These are phyloP conservation scores for Talaromyces proteolyticus DNA, from an alignment of 495 filamentous ascomycete species.

Conservation along the genomic window DNA sequence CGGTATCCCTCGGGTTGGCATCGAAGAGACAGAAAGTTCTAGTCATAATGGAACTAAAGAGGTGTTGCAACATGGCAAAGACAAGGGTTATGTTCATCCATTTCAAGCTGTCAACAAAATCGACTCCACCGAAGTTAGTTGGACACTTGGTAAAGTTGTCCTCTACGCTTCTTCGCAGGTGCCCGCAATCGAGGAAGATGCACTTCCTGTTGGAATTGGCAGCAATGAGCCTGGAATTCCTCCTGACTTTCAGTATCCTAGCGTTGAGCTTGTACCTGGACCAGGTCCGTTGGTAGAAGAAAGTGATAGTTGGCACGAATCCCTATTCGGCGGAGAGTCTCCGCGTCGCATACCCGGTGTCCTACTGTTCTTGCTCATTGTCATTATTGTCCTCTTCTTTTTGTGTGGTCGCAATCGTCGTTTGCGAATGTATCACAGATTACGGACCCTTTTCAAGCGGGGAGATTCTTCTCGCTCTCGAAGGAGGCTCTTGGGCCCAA, in stretches of 20 bases:
- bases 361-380: slow-evolving; percentile 65
- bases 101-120: slow-evolving; percentile 96
- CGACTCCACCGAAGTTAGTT: slow-evolving; percentile 88
- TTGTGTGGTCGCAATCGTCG: slow-evolving; percentile 68
- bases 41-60: slow-evolving; percentile 70
- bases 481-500: slow-evolving; percentile 44
- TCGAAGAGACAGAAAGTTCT: slow-evolving; percentile 53
- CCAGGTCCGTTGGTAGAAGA: slow-evolving; percentile 25
- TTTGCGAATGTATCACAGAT: slow-evolving; percentile 53
- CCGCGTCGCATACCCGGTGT: slow-evolving; percentile 68
- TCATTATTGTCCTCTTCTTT: slow-evolving; percentile 61
- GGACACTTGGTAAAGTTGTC: slow-evolving; percentile 97
- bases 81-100: slow-evolving; percentile 77
- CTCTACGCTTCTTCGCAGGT: slow-evolving; percentile 91
- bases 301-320: slow-evolving; percentile 68
- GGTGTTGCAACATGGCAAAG: slow-evolving; percentile 60
- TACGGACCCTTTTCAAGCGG: slow-evolving; percentile 44
- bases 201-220: slow-evolving; percentile 84
- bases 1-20: slow-evolving; percentile 81
- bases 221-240: slow-evolving; percentile 67
- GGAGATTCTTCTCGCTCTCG: slow-evolving; percentile 46
- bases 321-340: slow-evolving; percentile 53
- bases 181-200: slow-evolving; percentile 50
- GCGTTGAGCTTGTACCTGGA: slow-evolving; percentile 42
- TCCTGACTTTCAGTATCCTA: slow-evolving; percentile 78